A percentile compares a stretch with the other conserved stretches of the same genome.
phyloP scores from a whole-genome alignment of 768 basidiomycete species.

The Lepiota subincarnata region DNA sequence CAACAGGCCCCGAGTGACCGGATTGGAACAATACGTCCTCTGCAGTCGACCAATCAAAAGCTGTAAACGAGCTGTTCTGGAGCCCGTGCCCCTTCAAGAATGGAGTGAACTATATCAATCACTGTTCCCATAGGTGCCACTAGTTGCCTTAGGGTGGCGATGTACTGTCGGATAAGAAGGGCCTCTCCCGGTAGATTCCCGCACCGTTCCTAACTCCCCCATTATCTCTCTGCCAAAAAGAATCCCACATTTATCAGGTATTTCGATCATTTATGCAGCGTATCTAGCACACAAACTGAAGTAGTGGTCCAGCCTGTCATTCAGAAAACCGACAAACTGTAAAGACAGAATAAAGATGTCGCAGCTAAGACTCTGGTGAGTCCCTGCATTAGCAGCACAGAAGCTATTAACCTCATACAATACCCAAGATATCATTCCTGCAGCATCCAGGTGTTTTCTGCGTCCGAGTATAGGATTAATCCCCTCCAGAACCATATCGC shows the following conservation, averaged over 20 bases:
- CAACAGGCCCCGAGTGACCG: neutral
- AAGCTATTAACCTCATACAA: too few relatives aligned
- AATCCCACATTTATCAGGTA: neutral
- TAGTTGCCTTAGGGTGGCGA: neutral
- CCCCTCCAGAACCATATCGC: too few relatives aligned
- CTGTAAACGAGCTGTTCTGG: neutral
- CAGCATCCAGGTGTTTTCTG: too few relatives aligned
- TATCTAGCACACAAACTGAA: too few relatives aligned
- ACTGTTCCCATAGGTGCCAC: conserved; percentile 1
- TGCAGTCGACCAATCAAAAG: neutral
- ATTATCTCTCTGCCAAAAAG: neutral
- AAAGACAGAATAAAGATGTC: too few relatives aligned
- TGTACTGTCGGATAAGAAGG: neutral
- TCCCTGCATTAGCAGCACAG: too few relatives aligned
- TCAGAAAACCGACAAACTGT: too few relatives aligned
- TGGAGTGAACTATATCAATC: neutral
- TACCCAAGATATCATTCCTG: too few relatives aligned
- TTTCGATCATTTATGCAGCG: neutral
- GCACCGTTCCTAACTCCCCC: neutral
- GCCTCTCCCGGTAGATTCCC: neutral
- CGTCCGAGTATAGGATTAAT: too few relatives aligned
- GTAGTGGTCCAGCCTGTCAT: too few relatives aligned
- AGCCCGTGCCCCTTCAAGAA: neutral
- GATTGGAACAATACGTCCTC: neutral
- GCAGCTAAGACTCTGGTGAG: too few relatives aligned